Conservation (phyloP, 495 filamentous ascomycete genomes). For the Parachaetomium inaequale region DNA sequence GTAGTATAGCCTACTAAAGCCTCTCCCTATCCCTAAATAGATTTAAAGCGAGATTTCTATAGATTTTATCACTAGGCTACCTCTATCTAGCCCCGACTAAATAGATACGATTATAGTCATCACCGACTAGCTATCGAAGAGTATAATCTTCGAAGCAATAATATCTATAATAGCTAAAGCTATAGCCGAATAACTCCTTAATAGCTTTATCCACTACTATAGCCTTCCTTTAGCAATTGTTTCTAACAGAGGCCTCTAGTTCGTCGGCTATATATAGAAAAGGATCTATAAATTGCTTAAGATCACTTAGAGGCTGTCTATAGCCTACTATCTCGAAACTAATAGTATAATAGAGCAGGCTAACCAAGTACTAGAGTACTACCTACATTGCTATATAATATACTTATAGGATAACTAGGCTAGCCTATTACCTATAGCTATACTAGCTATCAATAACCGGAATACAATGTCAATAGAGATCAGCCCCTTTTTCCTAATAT, state of each 20-base stretch:
- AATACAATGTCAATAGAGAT: not conserved
- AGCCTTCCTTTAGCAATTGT: not conserved
- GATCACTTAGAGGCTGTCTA: not conserved
- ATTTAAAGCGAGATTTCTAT: not conserved
- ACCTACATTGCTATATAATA: not conserved
- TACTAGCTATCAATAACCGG: constrained; percentile 3
- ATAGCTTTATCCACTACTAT: not conserved
- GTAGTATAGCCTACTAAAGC: not conserved
- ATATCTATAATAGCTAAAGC: not conserved
- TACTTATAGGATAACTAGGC: constrained; percentile 1
- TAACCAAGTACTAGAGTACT: not conserved
- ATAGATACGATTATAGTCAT: not conserved
- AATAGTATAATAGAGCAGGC: not conserved
- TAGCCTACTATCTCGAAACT: not conserved
- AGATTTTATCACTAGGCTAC: not conserved
- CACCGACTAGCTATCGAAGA: not conserved
- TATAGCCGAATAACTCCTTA: not conserved
- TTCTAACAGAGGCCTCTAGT: not conserved
- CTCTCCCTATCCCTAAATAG: not conserved
- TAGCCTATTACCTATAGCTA: not conserved
- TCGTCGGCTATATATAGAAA: not conserved
- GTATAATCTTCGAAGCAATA: not conserved
- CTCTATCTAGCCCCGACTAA: not conserved
- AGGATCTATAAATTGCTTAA: not conserved
- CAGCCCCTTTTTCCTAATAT: not conserved